Percentiles rank a stretch among this genome's conserved stretches.
Evolutionary conservation across 2,329 filamentous ascomycete species (phyloP).

Genomic region (Ciborinia camelliae): DNA sequence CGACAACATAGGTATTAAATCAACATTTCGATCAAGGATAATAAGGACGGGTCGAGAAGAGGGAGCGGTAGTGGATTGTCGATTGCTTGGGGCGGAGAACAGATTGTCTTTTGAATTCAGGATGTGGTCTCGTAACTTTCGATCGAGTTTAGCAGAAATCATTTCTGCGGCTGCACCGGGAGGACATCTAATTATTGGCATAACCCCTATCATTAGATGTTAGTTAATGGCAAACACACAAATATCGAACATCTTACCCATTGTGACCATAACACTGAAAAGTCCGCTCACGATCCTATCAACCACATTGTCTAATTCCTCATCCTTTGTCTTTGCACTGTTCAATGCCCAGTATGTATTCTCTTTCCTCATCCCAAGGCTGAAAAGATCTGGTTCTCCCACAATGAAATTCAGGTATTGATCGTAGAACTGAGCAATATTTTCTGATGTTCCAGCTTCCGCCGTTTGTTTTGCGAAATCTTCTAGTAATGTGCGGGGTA

Average conservation of each 20-base stretch:
- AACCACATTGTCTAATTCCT: slow-evolving; percentile 80
- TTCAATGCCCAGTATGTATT: slow-evolving; percentile 96
- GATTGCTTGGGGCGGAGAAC: slow-evolving; percentile 63
- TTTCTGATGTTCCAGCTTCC: slow-evolving; percentile 77
- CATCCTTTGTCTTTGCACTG: slow-evolving; percentile 85
- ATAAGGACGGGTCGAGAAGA: slow-evolving; percentile 83
- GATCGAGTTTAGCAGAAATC: slow-evolving; percentile 89
- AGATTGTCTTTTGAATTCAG: slow-evolving; percentile 97
- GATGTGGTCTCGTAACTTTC: slow-evolving; percentile 93
- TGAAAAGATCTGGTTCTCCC: slow-evolving; percentile 92
- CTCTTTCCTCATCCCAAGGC: slow-evolving; percentile 83
- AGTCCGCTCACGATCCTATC: slow-evolving; percentile 91
- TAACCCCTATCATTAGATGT: slow-evolving; percentile 58
- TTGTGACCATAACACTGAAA: slow-evolving; percentile 98
- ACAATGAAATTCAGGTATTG: slow-evolving; percentile 98
- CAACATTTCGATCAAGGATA: slow-evolving; percentile 91
- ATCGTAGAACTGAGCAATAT: slow-evolving; percentile 89
- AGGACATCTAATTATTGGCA: slow-evolving; percentile 92
- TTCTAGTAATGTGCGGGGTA: slow-evolving; percentile 85
- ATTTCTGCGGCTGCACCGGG: slow-evolving; percentile 91
- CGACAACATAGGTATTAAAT: slow-evolving; percentile 96
- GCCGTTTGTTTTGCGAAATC: slow-evolving; percentile 91
- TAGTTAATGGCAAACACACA: slow-evolving; percentile 26
- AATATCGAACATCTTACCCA: slow-evolving; percentile 58
- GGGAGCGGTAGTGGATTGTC: slow-evolving; percentile 58